phyloP scores from a whole-genome alignment of 768 basidiomycete species.

The Kwoniella dejecticola region DNA sequence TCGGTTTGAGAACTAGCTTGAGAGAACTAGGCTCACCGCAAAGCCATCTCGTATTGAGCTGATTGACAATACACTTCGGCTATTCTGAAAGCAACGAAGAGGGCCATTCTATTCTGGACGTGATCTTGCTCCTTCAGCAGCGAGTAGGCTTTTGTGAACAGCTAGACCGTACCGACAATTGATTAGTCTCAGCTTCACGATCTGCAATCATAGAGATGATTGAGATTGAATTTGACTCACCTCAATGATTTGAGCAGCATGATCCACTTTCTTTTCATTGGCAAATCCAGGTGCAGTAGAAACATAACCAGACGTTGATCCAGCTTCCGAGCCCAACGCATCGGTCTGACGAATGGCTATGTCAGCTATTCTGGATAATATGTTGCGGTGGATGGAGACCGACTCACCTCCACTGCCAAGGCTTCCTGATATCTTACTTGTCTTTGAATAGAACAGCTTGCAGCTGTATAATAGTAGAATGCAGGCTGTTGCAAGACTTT shows the following conservation, averaged over 20 bases:
- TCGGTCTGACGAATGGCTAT: constrained; percentile 17
- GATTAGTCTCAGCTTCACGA: not conserved
- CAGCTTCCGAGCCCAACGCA: constrained; percentile 32
- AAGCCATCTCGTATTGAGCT: constrained; percentile 81
- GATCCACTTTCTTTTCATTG: constrained; percentile 92
- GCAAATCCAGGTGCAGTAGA: constrained; percentile 68
- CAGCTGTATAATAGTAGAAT: constrained; percentile 88
- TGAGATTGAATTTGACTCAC: constrained; percentile 56
- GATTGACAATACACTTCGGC: constrained; percentile 80
- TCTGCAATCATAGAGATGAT: too few relatives aligned
- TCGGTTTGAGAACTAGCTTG: too few relatives aligned
- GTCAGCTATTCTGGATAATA: constrained; percentile 8
- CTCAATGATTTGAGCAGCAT: constrained; percentile 78
- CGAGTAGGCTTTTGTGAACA: constrained; percentile 93
- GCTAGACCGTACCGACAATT: constrained; percentile 58
- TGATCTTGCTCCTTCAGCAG: constrained; percentile 76
- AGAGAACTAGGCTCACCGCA: constrained; percentile 67
- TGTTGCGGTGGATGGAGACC: not conserved
- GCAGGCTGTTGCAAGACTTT: constrained; percentile 87
- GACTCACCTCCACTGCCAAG: constrained; percentile 63
- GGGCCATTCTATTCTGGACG: constrained; percentile 74
- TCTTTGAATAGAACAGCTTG: constrained; percentile 77
- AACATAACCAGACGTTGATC: constrained; percentile 36
- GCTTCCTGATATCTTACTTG: constrained; percentile 67
- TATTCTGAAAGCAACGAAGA: constrained; percentile 90